These are phyloP conservation scores for Populus nigra DNA, from an alignment of 345 rosid genomes.

Conservation along the genomic window DNA sequence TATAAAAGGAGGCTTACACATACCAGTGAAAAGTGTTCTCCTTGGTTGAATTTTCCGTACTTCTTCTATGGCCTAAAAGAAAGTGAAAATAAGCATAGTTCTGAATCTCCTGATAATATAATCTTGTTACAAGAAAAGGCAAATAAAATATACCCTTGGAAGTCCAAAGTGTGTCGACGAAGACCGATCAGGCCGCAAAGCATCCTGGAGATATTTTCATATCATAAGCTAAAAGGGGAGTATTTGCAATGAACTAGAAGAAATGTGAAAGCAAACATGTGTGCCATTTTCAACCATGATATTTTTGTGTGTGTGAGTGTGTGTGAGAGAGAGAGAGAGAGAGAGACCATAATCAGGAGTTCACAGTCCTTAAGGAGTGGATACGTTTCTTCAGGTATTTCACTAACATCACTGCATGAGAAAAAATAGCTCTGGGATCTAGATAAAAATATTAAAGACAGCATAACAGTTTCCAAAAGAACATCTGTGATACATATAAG, in stretches of 20 bases:
- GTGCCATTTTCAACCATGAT: background rate
- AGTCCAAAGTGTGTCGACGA: conserved; percentile 91
- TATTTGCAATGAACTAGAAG: background rate
- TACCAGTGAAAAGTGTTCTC: conserved; percentile 86
- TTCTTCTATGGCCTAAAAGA: conserved; percentile 72
- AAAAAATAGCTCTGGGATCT: background rate
- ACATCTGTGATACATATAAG: background rate
- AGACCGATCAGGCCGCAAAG: conserved; percentile 81
- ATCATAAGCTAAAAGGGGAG: background rate
- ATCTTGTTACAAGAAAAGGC: background rate
- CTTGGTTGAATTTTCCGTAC: conserved; percentile 78
- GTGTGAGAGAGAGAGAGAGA: background rate
- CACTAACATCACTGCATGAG: conserved; percentile 75
- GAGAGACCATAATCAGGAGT: conserved; percentile 59
- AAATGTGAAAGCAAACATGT: background rate
- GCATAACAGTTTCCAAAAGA: background rate
- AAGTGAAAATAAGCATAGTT: background rate
- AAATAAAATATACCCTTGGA: conserved; percentile 56
- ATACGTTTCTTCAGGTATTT: conserved; percentile 88
- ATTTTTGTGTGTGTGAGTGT: background rate
- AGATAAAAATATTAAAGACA: background rate
- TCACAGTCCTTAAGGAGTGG: conserved; percentile 69
- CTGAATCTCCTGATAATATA: background rate
- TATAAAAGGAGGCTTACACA: conserved; percentile 1
- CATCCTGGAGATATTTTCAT: conserved; percentile 55